A percentile compares a stretch with the other conserved stretches of the same genome.
Evolutionary conservation across 2,329 filamentous ascomycete genomes (phyloP).

Genomic region (Claviceps fusiformis): DNA sequence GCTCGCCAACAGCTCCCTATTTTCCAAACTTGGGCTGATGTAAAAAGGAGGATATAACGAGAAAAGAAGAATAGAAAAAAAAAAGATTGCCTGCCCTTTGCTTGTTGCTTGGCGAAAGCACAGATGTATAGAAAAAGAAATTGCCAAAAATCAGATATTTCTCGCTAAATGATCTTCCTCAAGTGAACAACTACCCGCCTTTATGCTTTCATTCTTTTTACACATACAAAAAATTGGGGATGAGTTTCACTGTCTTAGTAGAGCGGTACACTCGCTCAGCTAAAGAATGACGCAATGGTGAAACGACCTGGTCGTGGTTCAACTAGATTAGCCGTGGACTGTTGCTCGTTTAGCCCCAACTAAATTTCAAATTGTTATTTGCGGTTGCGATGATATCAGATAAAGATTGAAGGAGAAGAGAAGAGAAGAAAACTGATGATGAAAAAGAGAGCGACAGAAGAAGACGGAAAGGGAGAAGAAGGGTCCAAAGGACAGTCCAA

Average conservation of each 20-base stretch:
- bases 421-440: background rate
- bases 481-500: no score
- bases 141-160: background rate
- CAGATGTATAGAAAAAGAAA: background rate
- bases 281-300: slow-evolving; percentile 19
- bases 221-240: background rate
- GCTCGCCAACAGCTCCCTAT: no score
- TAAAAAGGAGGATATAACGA: no score
- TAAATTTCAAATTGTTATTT: background rate
- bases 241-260: background rate
- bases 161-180: background rate
- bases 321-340: slow-evolving; percentile 15
- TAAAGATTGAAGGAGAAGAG: background rate
- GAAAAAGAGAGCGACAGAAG: no score
- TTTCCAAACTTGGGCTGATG: no score
- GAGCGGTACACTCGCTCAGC: slow-evolving; percentile 6
- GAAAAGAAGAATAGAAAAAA: no score
- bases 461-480: no score
- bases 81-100: no score
- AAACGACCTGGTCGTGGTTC: slow-evolving; percentile 16
- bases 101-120: no score
- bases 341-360: background rate
- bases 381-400: background rate
- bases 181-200: background rate
- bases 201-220: background rate